Evolutionary conservation across 2,329 filamentous ascomycete species (phyloP).

Genomic region (Paramyrothecium roridum): DNA sequence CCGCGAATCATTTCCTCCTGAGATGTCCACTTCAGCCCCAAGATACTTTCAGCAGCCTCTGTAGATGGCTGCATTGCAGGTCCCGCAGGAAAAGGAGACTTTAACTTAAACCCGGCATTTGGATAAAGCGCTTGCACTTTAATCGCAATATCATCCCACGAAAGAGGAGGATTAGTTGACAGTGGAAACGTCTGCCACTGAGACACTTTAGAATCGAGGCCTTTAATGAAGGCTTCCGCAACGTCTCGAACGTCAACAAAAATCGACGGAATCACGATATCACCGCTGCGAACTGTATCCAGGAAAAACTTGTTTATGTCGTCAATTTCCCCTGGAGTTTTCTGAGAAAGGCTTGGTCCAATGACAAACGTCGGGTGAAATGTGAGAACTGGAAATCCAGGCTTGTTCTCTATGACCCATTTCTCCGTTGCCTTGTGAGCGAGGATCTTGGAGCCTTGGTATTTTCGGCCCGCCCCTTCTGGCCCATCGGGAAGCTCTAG

Average conservation of each 20-base stretch:
- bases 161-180: background rate
- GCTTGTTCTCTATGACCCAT: constrained; percentile 7
- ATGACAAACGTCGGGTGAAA: constrained; percentile 11
- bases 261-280: background rate
- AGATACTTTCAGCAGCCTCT: background rate
- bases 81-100: too few species aligned
- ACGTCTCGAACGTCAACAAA: background rate
- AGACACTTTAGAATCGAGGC: background rate
- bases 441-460: constrained; percentile 11
- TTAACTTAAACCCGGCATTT: background rate
- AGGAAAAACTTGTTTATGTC: constrained; percentile 9
- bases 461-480: constrained; percentile 1
- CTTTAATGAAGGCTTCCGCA: background rate
- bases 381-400: constrained; percentile 5
- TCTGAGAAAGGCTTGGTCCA: constrained; percentile 10
- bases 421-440: constrained; percentile 11
- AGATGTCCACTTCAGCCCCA: background rate
- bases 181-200: background rate
- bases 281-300: background rate
- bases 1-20: background rate
- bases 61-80: background rate
- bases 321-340: constrained; percentile 18
- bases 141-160: background rate
- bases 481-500: constrained; percentile 3
- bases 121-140: background rate